These are phyloP conservation scores for Cladosporium sp. DNA, from an alignment of 2,329 filamentous ascomycete species.

Conservation along the genomic window DNA sequence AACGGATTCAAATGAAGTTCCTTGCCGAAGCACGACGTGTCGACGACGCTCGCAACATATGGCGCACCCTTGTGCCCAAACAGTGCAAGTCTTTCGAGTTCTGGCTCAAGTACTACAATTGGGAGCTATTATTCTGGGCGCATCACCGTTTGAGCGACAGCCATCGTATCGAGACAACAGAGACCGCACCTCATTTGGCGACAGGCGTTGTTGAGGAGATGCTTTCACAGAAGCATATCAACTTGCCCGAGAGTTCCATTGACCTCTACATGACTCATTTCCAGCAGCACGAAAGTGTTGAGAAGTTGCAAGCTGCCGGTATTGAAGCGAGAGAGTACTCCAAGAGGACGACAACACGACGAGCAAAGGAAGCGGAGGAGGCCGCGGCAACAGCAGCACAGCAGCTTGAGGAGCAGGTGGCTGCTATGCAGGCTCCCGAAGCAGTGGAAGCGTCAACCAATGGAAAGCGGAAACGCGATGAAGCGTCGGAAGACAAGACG, in stretches of 20 bases:
- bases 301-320: slow-evolving; percentile 71
- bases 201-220: slow-evolving; percentile 76
- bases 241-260: slow-evolving; percentile 75
- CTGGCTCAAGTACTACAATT: slow-evolving; percentile 88
- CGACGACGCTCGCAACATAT: slow-evolving; percentile 74
- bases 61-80: slow-evolving; percentile 65
- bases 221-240: slow-evolving; percentile 60
- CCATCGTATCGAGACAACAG: slow-evolving; percentile 50
- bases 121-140: slow-evolving; percentile 78
- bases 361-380: slow-evolving; percentile 68
- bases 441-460: slow-evolving; percentile 24
- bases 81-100: slow-evolving; percentile 84
- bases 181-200: slow-evolving; percentile 69
- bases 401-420: slow-evolving; percentile 34
- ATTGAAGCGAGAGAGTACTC: slow-evolving; percentile 70
- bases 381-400: slow-evolving; percentile 56
- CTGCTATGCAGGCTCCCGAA: slow-evolving; percentile 28
- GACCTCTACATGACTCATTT: slow-evolving; percentile 77
- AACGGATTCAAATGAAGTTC: slow-evolving; percentile 90
- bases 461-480: slow-evolving; percentile 74
- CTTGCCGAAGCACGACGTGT: slow-evolving; percentile 78
- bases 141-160: slow-evolving; percentile 55
- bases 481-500: slow-evolving; percentile 52
- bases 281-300: slow-evolving; percentile 82
- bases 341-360: slow-evolving; percentile 63